Evolutionary conservation across 2,329 filamentous ascomycete species (phyloP).

Genomic region (Leptoxyphium fumago): DNA sequence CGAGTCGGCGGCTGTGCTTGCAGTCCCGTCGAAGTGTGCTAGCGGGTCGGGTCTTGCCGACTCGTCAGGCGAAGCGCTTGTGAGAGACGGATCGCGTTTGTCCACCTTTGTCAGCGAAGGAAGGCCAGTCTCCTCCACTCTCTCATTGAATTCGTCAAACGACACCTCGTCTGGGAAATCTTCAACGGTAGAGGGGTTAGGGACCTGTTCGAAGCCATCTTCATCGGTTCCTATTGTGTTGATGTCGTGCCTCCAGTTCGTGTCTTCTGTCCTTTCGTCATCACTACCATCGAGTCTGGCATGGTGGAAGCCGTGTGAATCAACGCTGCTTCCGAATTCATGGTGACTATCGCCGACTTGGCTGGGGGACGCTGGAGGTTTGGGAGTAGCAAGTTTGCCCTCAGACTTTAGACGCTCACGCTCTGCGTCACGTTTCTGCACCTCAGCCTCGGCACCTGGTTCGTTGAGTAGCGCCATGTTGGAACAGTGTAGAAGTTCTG

Average conservation of each 20-base stretch:
- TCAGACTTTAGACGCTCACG: constrained; percentile 65
- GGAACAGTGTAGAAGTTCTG: constrained; percentile 89
- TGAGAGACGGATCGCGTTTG: constrained; percentile 11
- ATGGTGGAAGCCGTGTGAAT: constrained; percentile 38
- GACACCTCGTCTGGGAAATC: constrained; percentile 45
- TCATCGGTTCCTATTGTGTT: constrained; percentile 73
- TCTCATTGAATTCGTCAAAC: constrained; percentile 53
- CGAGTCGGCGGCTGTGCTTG: constrained; percentile 24
- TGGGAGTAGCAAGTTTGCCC: constrained; percentile 51
- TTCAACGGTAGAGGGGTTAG: constrained; percentile 42
- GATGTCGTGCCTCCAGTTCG: constrained; percentile 48
- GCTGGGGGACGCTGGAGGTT: constrained; percentile 42
- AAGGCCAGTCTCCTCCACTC: constrained; percentile 18
- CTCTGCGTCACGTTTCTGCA: constrained; percentile 64
- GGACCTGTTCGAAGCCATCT: constrained; percentile 87
- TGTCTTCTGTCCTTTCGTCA: constrained; percentile 43
- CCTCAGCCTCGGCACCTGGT: constrained; percentile 72
- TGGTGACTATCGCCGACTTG: constrained; percentile 26
- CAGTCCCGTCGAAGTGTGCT: constrained; percentile 6
- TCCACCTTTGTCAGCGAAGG: constrained; percentile 9
- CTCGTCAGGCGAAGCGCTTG: constrained; percentile 1
- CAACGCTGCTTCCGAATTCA: constrained; percentile 36
- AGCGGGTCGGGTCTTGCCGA: constrained; percentile 14
- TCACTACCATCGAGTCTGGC: constrained; percentile 29
- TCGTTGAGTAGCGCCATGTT: constrained; percentile 97